Base-by-base conservation (phyloP, 371 early-diverging fungal genomes). In the Actinomortierella ambigua region DNA sequence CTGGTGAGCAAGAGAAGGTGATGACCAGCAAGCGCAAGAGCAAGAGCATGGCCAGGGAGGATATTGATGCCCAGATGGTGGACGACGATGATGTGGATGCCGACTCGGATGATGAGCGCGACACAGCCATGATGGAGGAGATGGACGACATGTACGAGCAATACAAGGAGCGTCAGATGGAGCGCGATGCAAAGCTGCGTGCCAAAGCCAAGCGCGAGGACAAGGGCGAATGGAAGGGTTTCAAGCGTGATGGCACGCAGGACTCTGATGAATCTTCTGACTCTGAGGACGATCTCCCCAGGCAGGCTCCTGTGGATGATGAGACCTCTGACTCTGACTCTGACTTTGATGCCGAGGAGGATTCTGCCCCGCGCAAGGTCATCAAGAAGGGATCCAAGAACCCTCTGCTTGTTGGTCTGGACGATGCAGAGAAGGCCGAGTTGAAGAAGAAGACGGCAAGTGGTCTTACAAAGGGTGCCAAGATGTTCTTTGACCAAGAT, bases 401-500 rank as follows among this genome's bases (percentile, higher is more conserved):
- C 53, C 82, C 86, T 9, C 68, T 88, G 9, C 62, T 88, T 63
- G 83, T 81, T 42, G 84, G 84, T 62, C 68, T 87, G 52, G 84
- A 88, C 52, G 82, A 86, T 59, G 78, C 71, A 7, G 82, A 79
- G 14, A 85, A 85, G 57, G 85, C 88, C 40, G 82, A 86, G 27
- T 63, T 86, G 22, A 68, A 78, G 26, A 78, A 81, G 53, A 78
- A 77, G 69, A 83, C 80, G 43, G 75, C 67, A 44, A 81, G 76
- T 47, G 85, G 87, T 44, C 82, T 95, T 24, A 90, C 91, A 3
- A 91, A 89, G 50, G 85, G 87, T 11, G 95, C 98, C 15, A 83
- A 88, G 23, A 81, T 93, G 82, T 96, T 95, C 82, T 96, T 97
- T 80, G 93, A 95, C 69, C 95, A 95, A 71, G 94, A 95, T 3